Evolutionary conservation across 306 rosid species (phyloP).

Genomic region (Fragaria vesca): DNA sequence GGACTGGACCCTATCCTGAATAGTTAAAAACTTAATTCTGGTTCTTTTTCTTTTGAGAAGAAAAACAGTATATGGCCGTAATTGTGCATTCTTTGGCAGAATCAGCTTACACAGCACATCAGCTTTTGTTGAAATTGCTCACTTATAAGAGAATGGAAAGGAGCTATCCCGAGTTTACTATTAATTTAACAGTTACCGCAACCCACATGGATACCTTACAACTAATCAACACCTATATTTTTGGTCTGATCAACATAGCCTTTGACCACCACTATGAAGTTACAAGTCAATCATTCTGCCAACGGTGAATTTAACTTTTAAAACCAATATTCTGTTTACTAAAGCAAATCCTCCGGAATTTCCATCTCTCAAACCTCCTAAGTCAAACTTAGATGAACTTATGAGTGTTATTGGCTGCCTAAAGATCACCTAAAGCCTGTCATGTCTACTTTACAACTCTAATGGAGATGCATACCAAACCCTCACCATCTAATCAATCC

Average conservation of each 20-base stretch:
- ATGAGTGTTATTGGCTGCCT: neutral
- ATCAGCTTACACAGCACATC: neutral
- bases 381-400: neutral
- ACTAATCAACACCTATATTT: neutral
- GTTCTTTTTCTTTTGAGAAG: neutral
- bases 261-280: neutral
- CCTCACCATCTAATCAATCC: neutral
- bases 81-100: neutral
- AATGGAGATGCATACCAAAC: neutral
- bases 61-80: neutral
- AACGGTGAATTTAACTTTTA: neutral
- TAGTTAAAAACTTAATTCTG: neutral
- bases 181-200: neutral
- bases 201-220: neutral
- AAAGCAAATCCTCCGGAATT: neutral
- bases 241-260: neutral
- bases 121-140: neutral
- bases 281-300: neutral
- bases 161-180: neutral
- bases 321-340: neutral
- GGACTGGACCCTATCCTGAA: neutral
- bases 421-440: neutral
- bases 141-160: neutral
- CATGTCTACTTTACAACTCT: neutral
- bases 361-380: neutral